Evolutionary conservation across 106 monocot genomes (phyloP), one percentile per base, ranked within the genome.

Genomic region (Dioscorea zingiberensis): DNA sequence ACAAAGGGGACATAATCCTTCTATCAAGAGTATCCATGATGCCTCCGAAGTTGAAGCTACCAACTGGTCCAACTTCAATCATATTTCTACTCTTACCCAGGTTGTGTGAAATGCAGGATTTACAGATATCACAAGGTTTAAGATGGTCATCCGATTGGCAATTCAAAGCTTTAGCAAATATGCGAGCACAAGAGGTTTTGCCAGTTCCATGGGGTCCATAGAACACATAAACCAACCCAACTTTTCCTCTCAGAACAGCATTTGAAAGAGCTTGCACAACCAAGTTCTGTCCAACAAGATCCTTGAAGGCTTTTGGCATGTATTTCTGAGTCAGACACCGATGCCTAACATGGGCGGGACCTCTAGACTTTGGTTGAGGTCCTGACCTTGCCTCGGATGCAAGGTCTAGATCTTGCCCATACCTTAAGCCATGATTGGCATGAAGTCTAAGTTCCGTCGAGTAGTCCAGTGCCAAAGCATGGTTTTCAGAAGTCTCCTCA

Each of bases 121-220:
- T 62, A 54, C 98, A 98, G 3, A 69, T 27, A 65, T 89, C 86
- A 74, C 98, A 98, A 48, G 98, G 98, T 70, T 80, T 92, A 9
- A 71, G 68, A 53, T 66, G 81, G 27, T 78, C 79, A 6, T 47
- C 29, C 15, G 93, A 79, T 44, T 71, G 75, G 73, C 98, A 98
- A 72, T 89, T 93, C 30, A 98, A 60, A 57, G 93, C 81, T 71
- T 83, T 89, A 21, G 98, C 89, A 82, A 98, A 98, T 60, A 98
- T 63, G n/a, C 84, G 83, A 46, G 93, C 98, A 64, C 91, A 92
- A 17, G 93, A 93, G 12, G 93, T 86, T 74, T 98, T 98, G 3
- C 93, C 98, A 11, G 98, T 93, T 3, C 98, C 98, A 73, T 89
- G 92, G 67, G 93, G 80, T 10, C 98, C 98, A 67, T 98, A 84